A percentile compares a stretch with the other conserved stretches of the same genome.
Conservation (phyloP, 108 stramenopile species). For the Nitzschia palea region DNA sequence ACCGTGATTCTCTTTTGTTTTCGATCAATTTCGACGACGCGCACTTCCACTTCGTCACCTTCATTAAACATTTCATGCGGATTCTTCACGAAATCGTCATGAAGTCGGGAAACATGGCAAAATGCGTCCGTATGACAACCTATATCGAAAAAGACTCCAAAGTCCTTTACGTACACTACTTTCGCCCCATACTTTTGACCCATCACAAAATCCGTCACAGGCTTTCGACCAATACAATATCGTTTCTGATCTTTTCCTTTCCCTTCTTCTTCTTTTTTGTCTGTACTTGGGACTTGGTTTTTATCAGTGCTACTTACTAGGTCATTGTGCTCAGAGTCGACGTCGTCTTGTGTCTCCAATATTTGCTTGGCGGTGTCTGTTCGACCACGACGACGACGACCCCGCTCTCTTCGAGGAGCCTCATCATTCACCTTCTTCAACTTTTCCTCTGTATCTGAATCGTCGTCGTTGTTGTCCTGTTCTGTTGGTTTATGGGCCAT, state of each 20-base stretch:
- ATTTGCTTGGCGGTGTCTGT: constrained; percentile 39
- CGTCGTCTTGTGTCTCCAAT: constrained; percentile 28
- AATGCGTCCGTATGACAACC: constrained; percentile 86
- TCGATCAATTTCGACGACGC: constrained; percentile 76
- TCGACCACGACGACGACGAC: constrained; percentile 37
- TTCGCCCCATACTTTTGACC: constrained; percentile 60
- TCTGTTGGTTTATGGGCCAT: neutral
- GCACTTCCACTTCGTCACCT: constrained; percentile 59
- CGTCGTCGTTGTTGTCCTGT: constrained; percentile 1
- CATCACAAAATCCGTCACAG: constrained; percentile 79
- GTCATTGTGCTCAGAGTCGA: constrained; percentile 24
- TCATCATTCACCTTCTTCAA: neutral
- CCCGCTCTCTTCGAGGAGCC: constrained; percentile 27
- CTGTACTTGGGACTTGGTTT: constrained; percentile 1
- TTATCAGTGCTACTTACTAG: constrained; percentile 21
- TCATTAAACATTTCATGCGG: constrained; percentile 56
- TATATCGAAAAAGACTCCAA: constrained; percentile 89
- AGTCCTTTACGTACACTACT: constrained; percentile 82
- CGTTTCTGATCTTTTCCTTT: constrained; percentile 42
- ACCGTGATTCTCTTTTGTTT: constrained; percentile 77
- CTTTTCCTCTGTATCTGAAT: neutral
- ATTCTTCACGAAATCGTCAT: constrained; percentile 67
- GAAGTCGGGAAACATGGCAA: constrained; percentile 79
- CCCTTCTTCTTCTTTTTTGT: constrained; percentile 7
- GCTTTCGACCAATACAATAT: constrained; percentile 85